phyloP scores from a whole-genome alignment of 495 filamentous ascomycete species.

The Lindgomyces ingoldianus region DNA sequence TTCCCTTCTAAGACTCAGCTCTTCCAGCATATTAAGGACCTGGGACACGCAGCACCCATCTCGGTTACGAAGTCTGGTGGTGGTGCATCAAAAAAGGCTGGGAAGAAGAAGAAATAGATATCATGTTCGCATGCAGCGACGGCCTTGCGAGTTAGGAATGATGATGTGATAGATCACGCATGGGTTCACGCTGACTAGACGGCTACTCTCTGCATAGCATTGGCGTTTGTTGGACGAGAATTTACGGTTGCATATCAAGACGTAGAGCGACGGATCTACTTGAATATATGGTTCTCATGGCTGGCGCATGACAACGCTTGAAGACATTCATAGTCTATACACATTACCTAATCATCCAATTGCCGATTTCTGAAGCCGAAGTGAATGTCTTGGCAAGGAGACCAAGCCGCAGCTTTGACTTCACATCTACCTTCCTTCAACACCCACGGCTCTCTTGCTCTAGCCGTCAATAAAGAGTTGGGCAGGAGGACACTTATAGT shows the following conservation, averaged over 20 bases:
- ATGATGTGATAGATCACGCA: not conserved
- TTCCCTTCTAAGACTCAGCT: constrained; percentile 71
- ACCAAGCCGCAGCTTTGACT: not conserved
- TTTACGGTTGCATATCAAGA: no score
- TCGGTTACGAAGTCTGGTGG: constrained; percentile 32
- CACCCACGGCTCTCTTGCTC: no score
- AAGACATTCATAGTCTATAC: no score
- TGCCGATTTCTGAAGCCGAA: constrained; percentile 1
- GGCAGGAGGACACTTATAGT: no score
- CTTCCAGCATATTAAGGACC: constrained; percentile 71
- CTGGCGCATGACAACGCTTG: no score
- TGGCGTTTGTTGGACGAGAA: no score
- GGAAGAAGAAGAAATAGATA: constrained; percentile 8
- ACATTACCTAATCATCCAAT: not conserved
- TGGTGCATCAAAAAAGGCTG: constrained; percentile 15
- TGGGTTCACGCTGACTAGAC: not conserved
- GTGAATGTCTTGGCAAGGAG: constrained; percentile 4
- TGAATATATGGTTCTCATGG: no score
- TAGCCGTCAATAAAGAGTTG: no score
- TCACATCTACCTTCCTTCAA: no score
- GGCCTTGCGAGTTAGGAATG: not conserved
- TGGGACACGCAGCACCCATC: constrained; percentile 57
- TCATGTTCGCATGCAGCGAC: not conserved
- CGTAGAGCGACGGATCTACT: no score
- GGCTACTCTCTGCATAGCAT: no score